A percentile compares a stretch with the other conserved stretches of the same genome.
These are phyloP conservation scores for Rhodotorula sp. DNA, from an alignment of 1,284 basidiomycete genomes.

Conservation along the genomic window DNA sequence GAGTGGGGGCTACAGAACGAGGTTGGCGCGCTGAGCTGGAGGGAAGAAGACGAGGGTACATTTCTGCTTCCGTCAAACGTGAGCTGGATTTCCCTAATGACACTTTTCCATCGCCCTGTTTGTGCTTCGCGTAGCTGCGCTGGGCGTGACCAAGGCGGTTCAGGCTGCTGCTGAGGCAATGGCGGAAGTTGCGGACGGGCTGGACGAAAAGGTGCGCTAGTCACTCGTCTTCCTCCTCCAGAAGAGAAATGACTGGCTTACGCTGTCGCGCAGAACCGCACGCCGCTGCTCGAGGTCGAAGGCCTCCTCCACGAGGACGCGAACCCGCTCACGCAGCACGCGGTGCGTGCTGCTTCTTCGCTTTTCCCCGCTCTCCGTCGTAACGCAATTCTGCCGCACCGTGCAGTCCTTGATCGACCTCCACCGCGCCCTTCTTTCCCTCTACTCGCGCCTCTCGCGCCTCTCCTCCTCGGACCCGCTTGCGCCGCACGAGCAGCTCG, in stretches of 20 bases:
- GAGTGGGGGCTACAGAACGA: slow-evolving; percentile 59
- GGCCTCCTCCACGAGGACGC: slow-evolving; percentile 73
- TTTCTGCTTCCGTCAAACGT: background rate
- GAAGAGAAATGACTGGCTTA: background rate
- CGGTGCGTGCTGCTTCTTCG: slow-evolving; percentile 54
- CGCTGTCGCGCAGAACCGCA: slow-evolving; percentile 60
- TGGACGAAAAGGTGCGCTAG: slow-evolving; percentile 73
- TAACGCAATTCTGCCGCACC: background rate
- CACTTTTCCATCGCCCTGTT: background rate
- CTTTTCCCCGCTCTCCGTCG: background rate
- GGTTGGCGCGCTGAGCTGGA: slow-evolving; percentile 82
- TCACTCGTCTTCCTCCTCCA: too few species aligned
- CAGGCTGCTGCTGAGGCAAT: slow-evolving; percentile 74
- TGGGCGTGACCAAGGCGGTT: slow-evolving; percentile 72
- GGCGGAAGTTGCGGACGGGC: slow-evolving; percentile 71
- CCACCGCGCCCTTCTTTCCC: slow-evolving; percentile 60
- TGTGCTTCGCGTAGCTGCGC: slow-evolving; percentile 26
- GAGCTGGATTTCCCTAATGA: too few species aligned
- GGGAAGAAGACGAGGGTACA: slow-evolving; percentile 67
- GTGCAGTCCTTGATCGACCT: slow-evolving; percentile 67
- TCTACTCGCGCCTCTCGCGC: slow-evolving; percentile 17
- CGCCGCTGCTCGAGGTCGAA: slow-evolving; percentile 69
- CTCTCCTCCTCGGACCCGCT: slow-evolving; percentile 2
- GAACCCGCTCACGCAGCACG: slow-evolving; percentile 69
- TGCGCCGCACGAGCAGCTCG: slow-evolving; percentile 58